These are phyloP conservation scores for Claviceps citrina DNA, from an alignment of 2,329 filamentous ascomycete genomes.

Conservation along the genomic window DNA sequence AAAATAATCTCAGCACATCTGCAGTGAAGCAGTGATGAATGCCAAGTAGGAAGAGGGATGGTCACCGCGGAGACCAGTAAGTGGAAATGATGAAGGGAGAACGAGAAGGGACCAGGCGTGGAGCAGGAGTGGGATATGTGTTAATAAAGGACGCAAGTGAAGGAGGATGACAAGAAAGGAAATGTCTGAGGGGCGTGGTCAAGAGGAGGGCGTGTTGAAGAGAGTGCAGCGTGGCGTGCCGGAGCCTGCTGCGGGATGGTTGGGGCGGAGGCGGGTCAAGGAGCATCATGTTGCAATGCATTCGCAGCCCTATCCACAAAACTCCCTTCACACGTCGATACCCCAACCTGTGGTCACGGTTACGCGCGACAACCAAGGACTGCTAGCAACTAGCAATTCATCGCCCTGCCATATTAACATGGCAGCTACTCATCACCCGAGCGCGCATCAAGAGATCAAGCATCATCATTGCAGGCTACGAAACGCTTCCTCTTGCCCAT, in stretches of 20 bases:
- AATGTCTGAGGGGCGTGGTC: conserved; percentile 1
- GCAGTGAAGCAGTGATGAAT: background rate
- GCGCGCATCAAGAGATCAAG: too few species aligned
- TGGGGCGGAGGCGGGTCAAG: conserved; percentile 4
- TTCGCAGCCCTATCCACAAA: too few species aligned
- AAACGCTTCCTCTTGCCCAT: too few species aligned
- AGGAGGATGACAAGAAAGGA: background rate
- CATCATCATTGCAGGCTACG: too few species aligned
- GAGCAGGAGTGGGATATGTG: conserved; percentile 1
- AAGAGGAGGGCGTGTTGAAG: background rate
- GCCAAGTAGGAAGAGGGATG: background rate
- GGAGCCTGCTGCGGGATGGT: conserved; percentile 6
- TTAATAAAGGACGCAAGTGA: conserved; percentile 1
- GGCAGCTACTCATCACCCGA: too few species aligned
- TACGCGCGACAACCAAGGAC: too few species aligned
- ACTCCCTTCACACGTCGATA: too few species aligned
- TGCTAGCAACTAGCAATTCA: too few species aligned
- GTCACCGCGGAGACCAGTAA: background rate
- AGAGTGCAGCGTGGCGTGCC: background rate
- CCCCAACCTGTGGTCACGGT: too few species aligned
- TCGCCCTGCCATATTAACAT: too few species aligned
- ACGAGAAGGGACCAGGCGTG: too few species aligned
- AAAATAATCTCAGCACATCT: background rate
- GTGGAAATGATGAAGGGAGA: background rate
- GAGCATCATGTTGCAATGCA: too few species aligned